Evolutionary conservation across 345 rosid species (phyloP).

Genomic region (Pelargonium nanum): DNA sequence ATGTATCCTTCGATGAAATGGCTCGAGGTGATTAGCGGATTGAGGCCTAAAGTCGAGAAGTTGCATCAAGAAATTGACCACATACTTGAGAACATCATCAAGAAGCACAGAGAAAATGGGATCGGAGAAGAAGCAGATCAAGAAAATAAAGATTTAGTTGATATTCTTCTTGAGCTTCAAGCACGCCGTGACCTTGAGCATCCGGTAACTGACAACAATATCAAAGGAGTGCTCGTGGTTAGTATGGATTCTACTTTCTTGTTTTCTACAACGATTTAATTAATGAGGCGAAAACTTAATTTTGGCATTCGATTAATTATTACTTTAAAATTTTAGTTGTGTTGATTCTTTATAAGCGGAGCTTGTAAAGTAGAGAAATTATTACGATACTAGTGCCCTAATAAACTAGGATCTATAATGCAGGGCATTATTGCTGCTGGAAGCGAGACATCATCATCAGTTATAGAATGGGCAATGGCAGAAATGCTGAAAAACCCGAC

Average conservation of each 20-base stretch:
- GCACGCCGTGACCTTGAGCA: constrained; percentile 4
- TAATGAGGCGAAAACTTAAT: too few relatives aligned
- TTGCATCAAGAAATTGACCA: constrained; percentile 6
- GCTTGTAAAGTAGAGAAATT: neutral
- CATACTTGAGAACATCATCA: constrained; percentile 15
- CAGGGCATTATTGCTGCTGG: constrained; percentile 1
- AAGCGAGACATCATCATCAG: constrained; percentile 1
- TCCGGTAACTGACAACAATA: constrained; percentile 1
- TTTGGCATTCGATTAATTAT: too few relatives aligned
- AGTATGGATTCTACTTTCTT: neutral
- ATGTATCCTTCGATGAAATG: constrained; percentile 17
- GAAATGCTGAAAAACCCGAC: constrained; percentile 7
- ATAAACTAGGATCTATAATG: neutral
- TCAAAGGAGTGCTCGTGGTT: constrained; percentile 14
- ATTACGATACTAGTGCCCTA: neutral
- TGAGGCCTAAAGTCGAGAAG: constrained; percentile 8
- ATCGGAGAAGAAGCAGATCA: neutral
- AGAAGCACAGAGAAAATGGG: constrained; percentile 7
- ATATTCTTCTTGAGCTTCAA: constrained; percentile 14
- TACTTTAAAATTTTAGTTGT: too few relatives aligned
- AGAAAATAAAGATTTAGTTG: constrained; percentile 7
- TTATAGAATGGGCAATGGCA: constrained; percentile 5
- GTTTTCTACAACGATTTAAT: too few relatives aligned
- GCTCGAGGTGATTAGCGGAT: constrained; percentile 13
- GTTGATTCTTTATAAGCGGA: too few relatives aligned